Conservation (phyloP, 371 early-diverging fungal genomes). For the Globomyces sp. region DNA sequence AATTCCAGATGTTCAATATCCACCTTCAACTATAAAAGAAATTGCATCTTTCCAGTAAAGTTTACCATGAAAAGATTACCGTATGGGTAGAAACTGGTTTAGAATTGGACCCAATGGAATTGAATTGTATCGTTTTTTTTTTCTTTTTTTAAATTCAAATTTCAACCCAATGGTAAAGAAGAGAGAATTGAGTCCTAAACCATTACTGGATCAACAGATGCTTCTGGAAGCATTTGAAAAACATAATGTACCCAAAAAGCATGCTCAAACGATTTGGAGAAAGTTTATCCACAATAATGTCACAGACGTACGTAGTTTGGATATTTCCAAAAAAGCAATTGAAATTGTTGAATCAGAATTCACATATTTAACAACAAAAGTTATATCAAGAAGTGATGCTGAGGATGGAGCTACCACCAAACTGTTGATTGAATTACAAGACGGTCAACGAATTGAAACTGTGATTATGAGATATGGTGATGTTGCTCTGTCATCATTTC, state of each 20-base stretch:
- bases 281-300: constrained; percentile 26
- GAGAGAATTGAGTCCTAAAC: constrained; percentile 27
- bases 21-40: too few relatives aligned
- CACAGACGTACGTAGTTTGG: constrained; percentile 32
- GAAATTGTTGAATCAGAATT: constrained; percentile 40
- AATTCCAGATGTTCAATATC: too few relatives aligned
- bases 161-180: not conserved
- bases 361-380: constrained; percentile 33
- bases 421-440: constrained; percentile 49
- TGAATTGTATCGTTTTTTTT: not conserved
- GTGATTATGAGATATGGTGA: constrained; percentile 53
- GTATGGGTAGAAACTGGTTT: too few relatives aligned
- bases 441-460: constrained; percentile 48
- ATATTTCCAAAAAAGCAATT: constrained; percentile 38
- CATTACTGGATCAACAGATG: constrained; percentile 35
- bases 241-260: constrained; percentile 16
- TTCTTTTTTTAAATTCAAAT: not conserved
- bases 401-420: constrained; percentile 52
- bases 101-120: not conserved
- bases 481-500: constrained; percentile 40
- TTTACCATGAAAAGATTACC: too few relatives aligned
- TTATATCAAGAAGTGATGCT: constrained; percentile 37
- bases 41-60: too few relatives aligned
- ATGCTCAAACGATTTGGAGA: constrained; percentile 27
- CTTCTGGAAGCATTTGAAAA: constrained; percentile 34